Percentiles rank a stretch among this genome's conserved stretches.
Evolutionary conservation across 2,329 filamentous ascomycete species (phyloP).

Genomic region (Colletotrichum sp.): DNA sequence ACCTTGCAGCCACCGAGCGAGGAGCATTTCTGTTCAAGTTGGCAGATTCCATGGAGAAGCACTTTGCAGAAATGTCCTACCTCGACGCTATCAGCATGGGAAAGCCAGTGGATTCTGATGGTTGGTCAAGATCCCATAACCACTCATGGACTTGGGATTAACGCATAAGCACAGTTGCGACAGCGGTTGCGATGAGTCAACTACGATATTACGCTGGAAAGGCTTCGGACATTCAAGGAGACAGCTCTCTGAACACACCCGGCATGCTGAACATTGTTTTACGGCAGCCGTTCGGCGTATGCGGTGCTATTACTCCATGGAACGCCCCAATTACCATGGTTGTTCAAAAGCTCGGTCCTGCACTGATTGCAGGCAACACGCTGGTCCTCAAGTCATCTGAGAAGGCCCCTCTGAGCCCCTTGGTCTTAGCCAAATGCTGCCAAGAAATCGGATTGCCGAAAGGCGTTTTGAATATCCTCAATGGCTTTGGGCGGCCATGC

Average conservation of each 20-base stretch:
- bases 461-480: conserved; percentile 21
- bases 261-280: background rate
- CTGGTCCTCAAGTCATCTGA: conserved; percentile 85
- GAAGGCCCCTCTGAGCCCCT: conserved; percentile 80
- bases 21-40: conserved; percentile 69
- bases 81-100: background rate
- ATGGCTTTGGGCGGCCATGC: background rate
- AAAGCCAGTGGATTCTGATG: conserved; percentile 44
- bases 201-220: background rate
- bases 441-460: conserved; percentile 49
- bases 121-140: conserved; percentile 72
- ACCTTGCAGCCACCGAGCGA: conserved; percentile 35
- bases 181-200: conserved; percentile 40
- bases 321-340: background rate
- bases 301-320: background rate
- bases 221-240: background rate
- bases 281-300: background rate
- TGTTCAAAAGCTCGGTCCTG: background rate
- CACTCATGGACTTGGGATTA: conserved; percentile 55
- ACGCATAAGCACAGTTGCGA: conserved; percentile 69
- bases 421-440: conserved; percentile 70
- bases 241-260: background rate
- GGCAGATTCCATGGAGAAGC: conserved; percentile 63
- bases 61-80: background rate
- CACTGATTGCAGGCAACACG: conserved; percentile 71